phyloP scores from a whole-genome alignment of 257 asterid genomes.

The Lantana camara region DNA sequence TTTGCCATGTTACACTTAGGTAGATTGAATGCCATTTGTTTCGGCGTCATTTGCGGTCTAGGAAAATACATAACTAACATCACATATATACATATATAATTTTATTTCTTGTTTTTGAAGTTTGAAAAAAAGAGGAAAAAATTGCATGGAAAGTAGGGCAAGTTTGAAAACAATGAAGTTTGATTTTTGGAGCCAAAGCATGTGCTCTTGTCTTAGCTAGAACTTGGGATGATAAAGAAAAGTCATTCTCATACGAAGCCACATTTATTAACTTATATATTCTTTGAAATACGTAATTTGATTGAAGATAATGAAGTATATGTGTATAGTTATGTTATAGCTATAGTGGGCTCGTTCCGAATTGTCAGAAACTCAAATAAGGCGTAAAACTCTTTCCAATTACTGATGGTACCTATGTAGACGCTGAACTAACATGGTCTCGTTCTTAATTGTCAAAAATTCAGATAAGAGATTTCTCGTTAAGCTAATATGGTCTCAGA shows the following conservation, averaged over 20 bases:
- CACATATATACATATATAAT: neutral
- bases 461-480: too few species aligned
- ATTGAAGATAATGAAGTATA: too few species aligned
- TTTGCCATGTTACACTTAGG: slow-evolving; percentile 33
- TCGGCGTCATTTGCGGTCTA: slow-evolving; percentile 38
- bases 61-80: neutral
- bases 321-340: too few species aligned
- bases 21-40: slow-evolving; percentile 19
- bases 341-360: too few species aligned
- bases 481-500: too few species aligned
- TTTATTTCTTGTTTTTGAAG: neutral
- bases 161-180: slow-evolving; percentile 32
- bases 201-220: slow-evolving; percentile 44
- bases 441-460: too few species aligned
- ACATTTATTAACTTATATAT: too few species aligned
- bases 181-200: slow-evolving; percentile 57
- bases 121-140: neutral
- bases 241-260: slow-evolving; percentile 34
- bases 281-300: too few species aligned
- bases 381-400: too few species aligned
- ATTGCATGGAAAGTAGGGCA: slow-evolving; percentile 28
- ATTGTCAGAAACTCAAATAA: too few species aligned
- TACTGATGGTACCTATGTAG: too few species aligned
- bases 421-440: too few species aligned
- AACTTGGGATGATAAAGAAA: slow-evolving; percentile 13